A percentile compares a stretch with the other conserved stretches of the same genome.
Evolutionary conservation across 2,329 filamentous ascomycete species (phyloP).

Genomic region (Phialophora macrospora): DNA sequence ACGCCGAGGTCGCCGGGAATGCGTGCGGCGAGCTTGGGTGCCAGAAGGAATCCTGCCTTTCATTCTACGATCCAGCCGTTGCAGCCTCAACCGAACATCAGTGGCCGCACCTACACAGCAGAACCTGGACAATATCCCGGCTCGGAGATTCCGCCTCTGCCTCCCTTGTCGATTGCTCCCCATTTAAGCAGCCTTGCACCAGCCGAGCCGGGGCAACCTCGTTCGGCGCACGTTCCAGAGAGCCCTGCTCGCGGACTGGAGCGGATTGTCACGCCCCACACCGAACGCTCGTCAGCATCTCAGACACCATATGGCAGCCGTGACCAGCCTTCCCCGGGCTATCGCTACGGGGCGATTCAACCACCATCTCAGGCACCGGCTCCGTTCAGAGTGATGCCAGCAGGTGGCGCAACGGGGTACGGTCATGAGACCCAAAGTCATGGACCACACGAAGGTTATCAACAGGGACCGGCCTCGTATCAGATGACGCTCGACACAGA

Average conservation of each 20-base stretch:
- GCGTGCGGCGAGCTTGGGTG: slow-evolving; percentile 57
- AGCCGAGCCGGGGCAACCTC: slow-evolving; percentile 25
- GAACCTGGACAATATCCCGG: slow-evolving; percentile 47
- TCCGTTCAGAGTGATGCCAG: slow-evolving; percentile 24
- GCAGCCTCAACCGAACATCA: slow-evolving; percentile 54
- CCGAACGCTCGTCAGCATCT: slow-evolving; percentile 20
- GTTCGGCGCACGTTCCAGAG: slow-evolving; percentile 22
- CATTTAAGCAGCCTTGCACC: slow-evolving; percentile 16
- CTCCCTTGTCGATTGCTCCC: slow-evolving; percentile 48
- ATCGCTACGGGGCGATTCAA: slow-evolving; percentile 24
- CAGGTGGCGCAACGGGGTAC: slow-evolving; percentile 22
- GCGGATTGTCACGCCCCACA: slow-evolving; percentile 12
- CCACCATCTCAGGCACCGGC: slow-evolving; percentile 21
- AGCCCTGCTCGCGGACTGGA: slow-evolving; percentile 23
- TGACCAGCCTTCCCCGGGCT: slow-evolving; percentile 30
- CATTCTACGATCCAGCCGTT: slow-evolving; percentile 57
- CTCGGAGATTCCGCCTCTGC: slow-evolving; percentile 53
- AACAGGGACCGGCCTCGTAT: slow-evolving; percentile 40
- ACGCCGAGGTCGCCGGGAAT: slow-evolving; percentile 62
- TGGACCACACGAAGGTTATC: slow-evolving; percentile 35
- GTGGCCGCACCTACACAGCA: slow-evolving; percentile 49
- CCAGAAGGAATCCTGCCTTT: slow-evolving; percentile 48
- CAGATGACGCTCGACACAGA: slow-evolving; percentile 43
- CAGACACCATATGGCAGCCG: slow-evolving; percentile 26
- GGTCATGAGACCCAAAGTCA: slow-evolving; percentile 27